Conservation (phyloP, 495 filamentous ascomycete species). For the Chaetomium cochliodes region DNA sequence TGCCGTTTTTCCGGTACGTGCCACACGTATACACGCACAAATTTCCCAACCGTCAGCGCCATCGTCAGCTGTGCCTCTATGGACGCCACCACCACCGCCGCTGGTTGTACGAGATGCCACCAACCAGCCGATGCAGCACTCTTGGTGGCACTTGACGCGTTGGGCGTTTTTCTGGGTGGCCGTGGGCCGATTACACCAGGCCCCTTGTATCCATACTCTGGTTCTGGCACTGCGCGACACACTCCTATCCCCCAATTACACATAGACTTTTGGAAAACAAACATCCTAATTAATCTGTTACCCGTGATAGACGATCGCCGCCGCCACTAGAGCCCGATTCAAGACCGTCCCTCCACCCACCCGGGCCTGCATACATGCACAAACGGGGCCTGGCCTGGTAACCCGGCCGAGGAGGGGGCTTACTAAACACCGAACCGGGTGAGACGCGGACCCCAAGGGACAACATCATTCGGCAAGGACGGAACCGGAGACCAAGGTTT, state of each 20-base stretch:
- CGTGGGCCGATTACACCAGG: conserved; percentile 11
- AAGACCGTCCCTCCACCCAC: not conserved
- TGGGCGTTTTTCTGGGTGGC: not conserved
- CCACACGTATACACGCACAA: conserved; percentile 11
- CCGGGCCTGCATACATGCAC: not conserved
- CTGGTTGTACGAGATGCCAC: conserved; percentile 2
- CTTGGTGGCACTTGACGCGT: not conserved
- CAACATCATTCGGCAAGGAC: not conserved
- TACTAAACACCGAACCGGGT: not conserved
- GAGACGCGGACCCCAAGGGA: conserved; percentile 4
- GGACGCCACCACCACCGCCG: conserved; percentile 5
- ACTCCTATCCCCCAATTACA: not conserved
- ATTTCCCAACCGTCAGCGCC: not conserved
- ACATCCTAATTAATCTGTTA: conserved; percentile 21
- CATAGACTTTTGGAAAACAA: conserved; percentile 7
- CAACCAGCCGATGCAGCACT: not conserved
- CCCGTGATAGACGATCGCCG: conserved; percentile 25
- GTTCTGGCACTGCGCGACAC: conserved; percentile 18
- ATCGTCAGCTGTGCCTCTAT: conserved; percentile 8
- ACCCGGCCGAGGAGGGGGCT: not conserved
- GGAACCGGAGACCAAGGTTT: not conserved
- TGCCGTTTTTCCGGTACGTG: conserved; percentile 3
- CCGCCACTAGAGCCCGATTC: conserved; percentile 15
- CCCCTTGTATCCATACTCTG: conserved; percentile 21
- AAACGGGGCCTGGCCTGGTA: not conserved